Evolutionary conservation across 2,329 filamentous ascomycete species (phyloP), one percentile per base, ranked within the genome.

Genomic region (Talaromyces funiculosus): DNA sequence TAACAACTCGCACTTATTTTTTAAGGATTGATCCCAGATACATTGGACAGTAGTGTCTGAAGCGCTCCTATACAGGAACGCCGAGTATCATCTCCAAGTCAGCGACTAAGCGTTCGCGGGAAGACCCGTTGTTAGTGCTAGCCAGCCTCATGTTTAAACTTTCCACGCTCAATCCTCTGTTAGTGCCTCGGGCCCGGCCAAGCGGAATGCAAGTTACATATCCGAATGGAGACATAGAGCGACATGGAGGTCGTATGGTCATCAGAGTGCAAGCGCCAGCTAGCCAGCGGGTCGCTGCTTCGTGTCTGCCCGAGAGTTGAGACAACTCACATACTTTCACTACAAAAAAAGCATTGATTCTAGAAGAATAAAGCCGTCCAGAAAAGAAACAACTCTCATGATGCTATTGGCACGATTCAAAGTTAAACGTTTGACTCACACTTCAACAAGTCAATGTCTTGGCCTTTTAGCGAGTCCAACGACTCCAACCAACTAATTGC

Each of bases 211-310:
- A 22, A 51, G 10, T 33, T 14, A 22, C 29, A 51, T 35, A 31
- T 22, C 47, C 47, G 47, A 33, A 33, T 33, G 47, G 29, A 33
- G 47, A 51, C 18, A 22, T 9, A 18, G 33, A 35, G 47, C n/a
- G n/a, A 35, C 10, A 35, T 35, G 47, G 10, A 33, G 26, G 10
- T 10, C 10, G 10, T 29, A n/a, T 7, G 9, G 29, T 51, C 29
- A 18, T 51, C 47, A 33, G n/a, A 9, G 47, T 51, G 47, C 29
- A 33, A 51, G 26, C 38, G 54, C 26, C 54, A 37, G 12, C 14
- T 33, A 51, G 43, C 35, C 42, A 45, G 59, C 53, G 59, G 59
- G 59, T 57, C 47, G 18, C 59, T 57, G 59, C 59, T 61, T 33
- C 59, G 59, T 61, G 59, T 40, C 59, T 57, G 43, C 59, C 31